These are phyloP conservation scores for Sphagnum fallax DNA, from an alignment of 228 moss, liverwort and hornwort genomes.

Conservation along the genomic window DNA sequence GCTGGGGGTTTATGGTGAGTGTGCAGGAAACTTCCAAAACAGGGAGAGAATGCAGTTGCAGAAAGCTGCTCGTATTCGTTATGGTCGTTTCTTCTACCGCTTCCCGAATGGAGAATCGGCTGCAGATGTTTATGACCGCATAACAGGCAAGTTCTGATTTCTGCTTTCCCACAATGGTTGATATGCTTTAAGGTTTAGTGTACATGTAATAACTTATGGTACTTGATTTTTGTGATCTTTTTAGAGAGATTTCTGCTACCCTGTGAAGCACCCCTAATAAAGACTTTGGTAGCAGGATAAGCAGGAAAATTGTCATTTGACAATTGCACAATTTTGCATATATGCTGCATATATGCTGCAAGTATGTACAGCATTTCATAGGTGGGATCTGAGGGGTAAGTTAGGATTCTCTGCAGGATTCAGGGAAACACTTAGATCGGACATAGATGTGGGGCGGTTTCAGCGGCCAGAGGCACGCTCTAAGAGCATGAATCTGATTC, in stretches of 20 bases:
- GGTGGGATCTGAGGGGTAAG: too few species aligned
- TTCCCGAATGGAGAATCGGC: slow-evolving; percentile 62
- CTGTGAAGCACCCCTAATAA: too few species aligned
- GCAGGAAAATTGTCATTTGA: too few species aligned
- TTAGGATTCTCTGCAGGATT: slow-evolving; percentile 23
- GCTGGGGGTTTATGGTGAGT: too few species aligned
- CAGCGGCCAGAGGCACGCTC: slow-evolving; percentile 32
- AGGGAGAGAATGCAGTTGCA: slow-evolving; percentile 56
- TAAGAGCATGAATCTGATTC: slow-evolving; percentile 48
- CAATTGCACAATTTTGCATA: too few species aligned
- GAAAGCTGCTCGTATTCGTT: slow-evolving; percentile 43
- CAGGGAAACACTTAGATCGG: slow-evolving; percentile 45
- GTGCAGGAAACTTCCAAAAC: slow-evolving; percentile 53
- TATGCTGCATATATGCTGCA: too few species aligned
- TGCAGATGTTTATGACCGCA: slow-evolving; percentile 56
- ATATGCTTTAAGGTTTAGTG: too few species aligned
- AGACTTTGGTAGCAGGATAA: too few species aligned
- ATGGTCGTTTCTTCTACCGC: slow-evolving; percentile 55
- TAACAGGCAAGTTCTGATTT: slow-evolving; percentile 34
- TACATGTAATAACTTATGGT: too few species aligned
- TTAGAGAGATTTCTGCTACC: too few species aligned
- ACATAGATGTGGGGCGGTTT: slow-evolving; percentile 49
- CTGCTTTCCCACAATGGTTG: neutral
- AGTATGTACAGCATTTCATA: too few species aligned
- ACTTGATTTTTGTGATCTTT: too few species aligned